Percentiles rank a stretch among this genome's conserved stretches.
phyloP scores from a whole-genome alignment of 768 basidiomycete genomes.

The Gautieria morchelliformis region DNA sequence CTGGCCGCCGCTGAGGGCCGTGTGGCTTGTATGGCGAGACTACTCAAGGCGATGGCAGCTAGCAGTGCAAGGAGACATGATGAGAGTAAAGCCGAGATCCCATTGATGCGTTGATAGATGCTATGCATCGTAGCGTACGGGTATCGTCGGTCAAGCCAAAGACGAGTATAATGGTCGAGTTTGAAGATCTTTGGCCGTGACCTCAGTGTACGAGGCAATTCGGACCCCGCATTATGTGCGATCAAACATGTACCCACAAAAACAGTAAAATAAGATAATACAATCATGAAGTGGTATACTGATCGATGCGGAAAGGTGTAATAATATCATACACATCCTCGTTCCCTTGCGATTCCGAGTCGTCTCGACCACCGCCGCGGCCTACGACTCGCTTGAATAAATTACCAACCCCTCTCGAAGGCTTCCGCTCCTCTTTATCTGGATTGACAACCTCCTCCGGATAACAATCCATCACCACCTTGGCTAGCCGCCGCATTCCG shows the following conservation, averaged over 20 bases:
- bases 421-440: slow-evolving; percentile 21
- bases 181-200: no score
- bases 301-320: slow-evolving; percentile 68
- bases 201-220: no score
- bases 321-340: slow-evolving; percentile 77
- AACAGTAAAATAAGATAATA: neutral
- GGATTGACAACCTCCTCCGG: slow-evolving; percentile 31
- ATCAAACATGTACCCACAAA: no score
- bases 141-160: no score
- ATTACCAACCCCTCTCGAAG: slow-evolving; percentile 32
- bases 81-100: slow-evolving; percentile 61
- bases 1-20: slow-evolving; percentile 39
- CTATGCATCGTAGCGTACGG: slow-evolving; percentile 46
- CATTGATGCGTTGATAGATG: slow-evolving; percentile 61
- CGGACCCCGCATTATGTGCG: no score
- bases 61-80: slow-evolving; percentile 67
- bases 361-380: slow-evolving; percentile 34
- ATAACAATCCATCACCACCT: slow-evolving; percentile 60
- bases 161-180: no score
- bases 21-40: slow-evolving; percentile 12
- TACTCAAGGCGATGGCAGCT: slow-evolving; percentile 43
- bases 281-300: neutral
- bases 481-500: slow-evolving; percentile 57
- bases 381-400: slow-evolving; percentile 11
- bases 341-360: slow-evolving; percentile 40